Evolutionary conservation across 768 basidiomycete genomes (phyloP), one percentile per base, ranked within the genome.

Genomic region (Pisolithus tinctorius): DNA sequence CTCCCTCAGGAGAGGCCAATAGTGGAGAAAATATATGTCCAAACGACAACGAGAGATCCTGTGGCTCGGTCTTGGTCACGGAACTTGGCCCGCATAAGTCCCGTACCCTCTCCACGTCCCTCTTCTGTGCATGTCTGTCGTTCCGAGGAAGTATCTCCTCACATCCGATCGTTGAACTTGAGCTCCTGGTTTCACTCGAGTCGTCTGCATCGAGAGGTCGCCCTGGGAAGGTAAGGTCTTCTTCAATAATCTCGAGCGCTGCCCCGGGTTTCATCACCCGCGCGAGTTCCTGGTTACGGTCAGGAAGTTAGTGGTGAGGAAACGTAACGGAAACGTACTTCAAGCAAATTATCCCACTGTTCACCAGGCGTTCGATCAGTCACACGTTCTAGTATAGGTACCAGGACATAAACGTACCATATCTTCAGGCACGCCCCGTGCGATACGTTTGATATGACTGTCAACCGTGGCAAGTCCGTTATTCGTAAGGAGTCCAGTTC

Each of bases 181-280:
- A 27, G 14, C 45, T 47, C 30, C 4, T 25, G n/a, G 11, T n/a
- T 31, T 36, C 45, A 43, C 37, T 44, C n/a, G 26, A 31, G 17
- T 31, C 45, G n/a, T 53, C 52, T 25, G 31, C 34, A 16, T 51
- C 50, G 23, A 47, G 29, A 4, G 45, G 53, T 54, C 71, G 75
- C 11, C 85, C 84, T 1, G 86, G 86, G 58, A 88, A 87, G 60
- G 78, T 82, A 3, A 89, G 63, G 55, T 89, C 85, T 64, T 87
- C 85, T 62, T 89, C 87, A 45, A 86, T 70, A 66, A 88, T 74
- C 83, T 88, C 84, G 50, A 88, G 77, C 6, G 82, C 79, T n/a
- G 74, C 85, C 36, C 85, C 84, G 10, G 84, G 77, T 63, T 83
- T 86, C 79, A 88, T 79, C 1, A 89, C 81, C 17, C 87, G 77